Base-by-base conservation (phyloP, 768 basidiomycete species). In the Xerocomus potaroensis region DNA sequence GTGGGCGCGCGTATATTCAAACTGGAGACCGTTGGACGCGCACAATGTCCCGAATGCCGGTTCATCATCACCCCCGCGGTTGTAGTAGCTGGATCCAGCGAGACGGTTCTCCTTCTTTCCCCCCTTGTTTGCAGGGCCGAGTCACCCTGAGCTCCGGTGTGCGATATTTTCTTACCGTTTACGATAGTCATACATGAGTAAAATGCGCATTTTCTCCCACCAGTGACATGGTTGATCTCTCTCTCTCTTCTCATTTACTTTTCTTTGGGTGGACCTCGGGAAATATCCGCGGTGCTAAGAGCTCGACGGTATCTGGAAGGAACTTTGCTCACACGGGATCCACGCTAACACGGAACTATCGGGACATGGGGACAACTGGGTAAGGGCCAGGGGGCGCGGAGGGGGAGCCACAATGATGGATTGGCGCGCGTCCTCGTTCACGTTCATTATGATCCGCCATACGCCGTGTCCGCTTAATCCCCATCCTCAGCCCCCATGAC, bases 221-320 rank as follows among this genome's bases (percentile, higher is more conserved):
- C 15, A 6, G 15, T 14, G 18, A 22, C 21, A 21, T 22, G 35
- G 19, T 36, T 36, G 35, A 36, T 36, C 5, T 36, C 35, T 5
- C 5, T 36, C 36, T 22, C n/a, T n/a, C n/a, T n/a, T n/a, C n/a
- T 36, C 21, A 22, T 22, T 22, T 37, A 14, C 15, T 21, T 36
- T 36, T 21, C 10, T 22, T 36, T 35, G 34, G 34, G 34, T 9
- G 16, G n/a, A 9, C 32, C 11, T 30, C 21, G 21, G 35, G 30
- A 45, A 41, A 55, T 36, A 43, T 62, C 49, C 52, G 56, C 54
- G 59, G 59, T 16, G 19, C 31, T 24, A 38, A 40, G 8, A 33
- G 34, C 22, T 23, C 12, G 37, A 48, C 39, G 43, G n/a, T n/a
- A n/a, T n/a, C n/a, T n/a, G n/a, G n/a, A n/a, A n/a, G n/a, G n/a